Base-by-base conservation (phyloP, 2,329 filamentous ascomycete genomes). In the Fusarium napiforme region DNA sequence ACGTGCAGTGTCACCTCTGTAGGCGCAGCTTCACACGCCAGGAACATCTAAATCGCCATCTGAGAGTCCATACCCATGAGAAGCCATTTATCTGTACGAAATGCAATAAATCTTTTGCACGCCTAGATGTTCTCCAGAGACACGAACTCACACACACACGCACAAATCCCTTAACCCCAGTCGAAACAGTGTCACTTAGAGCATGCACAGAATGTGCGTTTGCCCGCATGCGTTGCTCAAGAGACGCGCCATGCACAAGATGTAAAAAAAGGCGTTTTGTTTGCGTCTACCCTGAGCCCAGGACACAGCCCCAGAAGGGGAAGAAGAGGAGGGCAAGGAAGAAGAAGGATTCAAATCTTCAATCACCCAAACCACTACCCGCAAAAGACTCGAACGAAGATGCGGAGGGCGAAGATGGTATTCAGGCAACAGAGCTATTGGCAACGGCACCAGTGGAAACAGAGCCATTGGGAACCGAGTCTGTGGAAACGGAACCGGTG, bases 161-260 rank as follows among this genome's bases (percentile, higher is more conserved):
- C 19, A 32, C 18, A 23, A 32, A 39, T 30, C 23, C n/a, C 9
- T 34, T 42, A 32, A 21, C 21, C 8, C 16, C 23, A 6, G 46
- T 42, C 23, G 50, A 61, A 15, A 16, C 36, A 14, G 61, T 67
- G 11, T 58, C 68, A 14, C 16, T 52, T 2, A 69, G 72, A 40
- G 72, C 72, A 10, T 75, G 72, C 28, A 57, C 36, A 26, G 72
- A 67, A 42, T 75, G 72, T 34, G 72, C 72, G 9, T 30, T 21
- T 10, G 49, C 65, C 19, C 72, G 72, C 9, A 71, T 64, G 39
- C 72, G 72, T 19, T 75, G 72, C 37, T 70, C 72, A 14, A 75
- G 64, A 53, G 69, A 67, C 11, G 40, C 32, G 18, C 69, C 64
- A 7, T 75, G 72, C 42, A 60, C 32, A 30, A 52, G 72, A 59